phyloP scores from a whole-genome alignment of 1,139 yeast species.

The Diutina sp. region DNA sequence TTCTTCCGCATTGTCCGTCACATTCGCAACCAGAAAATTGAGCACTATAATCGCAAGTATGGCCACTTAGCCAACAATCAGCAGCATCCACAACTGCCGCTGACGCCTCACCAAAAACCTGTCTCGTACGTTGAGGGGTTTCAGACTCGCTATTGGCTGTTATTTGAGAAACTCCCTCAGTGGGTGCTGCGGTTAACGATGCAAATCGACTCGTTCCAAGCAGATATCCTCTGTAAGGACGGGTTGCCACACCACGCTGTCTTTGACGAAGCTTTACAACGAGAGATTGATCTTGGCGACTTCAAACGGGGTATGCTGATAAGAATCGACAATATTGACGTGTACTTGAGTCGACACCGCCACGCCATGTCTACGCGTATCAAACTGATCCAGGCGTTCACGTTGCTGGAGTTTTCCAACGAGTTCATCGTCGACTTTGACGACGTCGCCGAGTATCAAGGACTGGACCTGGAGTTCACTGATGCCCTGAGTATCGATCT shows the following conservation, averaged over 20 bases:
- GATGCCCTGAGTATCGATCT: conserved; percentile 25
- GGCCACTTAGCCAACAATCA: conserved; percentile 4
- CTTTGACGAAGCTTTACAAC: conserved; percentile 12
- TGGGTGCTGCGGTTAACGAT: conserved; percentile 16
- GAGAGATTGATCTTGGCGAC: conserved; percentile 23
- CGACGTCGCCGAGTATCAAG: conserved; percentile 11
- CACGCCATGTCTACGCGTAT: conserved; percentile 11
- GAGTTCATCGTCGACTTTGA: conserved; percentile 28
- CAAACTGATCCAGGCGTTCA: conserved; percentile 17
- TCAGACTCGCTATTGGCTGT: conserved; percentile 8
- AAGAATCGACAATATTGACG: conserved; percentile 12
- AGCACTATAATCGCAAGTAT: conserved; percentile 16
- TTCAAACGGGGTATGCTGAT: conserved; percentile 28
- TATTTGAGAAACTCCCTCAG: conserved; percentile 21
- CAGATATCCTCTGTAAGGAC: conserved; percentile 30
- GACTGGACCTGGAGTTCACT: conserved; percentile 16
- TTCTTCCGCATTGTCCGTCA: conserved; percentile 25
- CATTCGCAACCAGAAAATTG: conserved; percentile 17
- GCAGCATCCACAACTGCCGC: not conserved
- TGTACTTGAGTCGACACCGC: conserved; percentile 13
- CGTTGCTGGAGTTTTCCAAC: conserved; percentile 25
- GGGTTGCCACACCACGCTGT: conserved; percentile 23
- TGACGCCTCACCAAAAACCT: not conserved
- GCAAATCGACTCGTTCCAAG: conserved; percentile 15
- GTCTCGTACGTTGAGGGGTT: not conserved